Base-by-base conservation (phyloP, 192 early-diverging fungal genomes). In the Dissophora ornata region DNA sequence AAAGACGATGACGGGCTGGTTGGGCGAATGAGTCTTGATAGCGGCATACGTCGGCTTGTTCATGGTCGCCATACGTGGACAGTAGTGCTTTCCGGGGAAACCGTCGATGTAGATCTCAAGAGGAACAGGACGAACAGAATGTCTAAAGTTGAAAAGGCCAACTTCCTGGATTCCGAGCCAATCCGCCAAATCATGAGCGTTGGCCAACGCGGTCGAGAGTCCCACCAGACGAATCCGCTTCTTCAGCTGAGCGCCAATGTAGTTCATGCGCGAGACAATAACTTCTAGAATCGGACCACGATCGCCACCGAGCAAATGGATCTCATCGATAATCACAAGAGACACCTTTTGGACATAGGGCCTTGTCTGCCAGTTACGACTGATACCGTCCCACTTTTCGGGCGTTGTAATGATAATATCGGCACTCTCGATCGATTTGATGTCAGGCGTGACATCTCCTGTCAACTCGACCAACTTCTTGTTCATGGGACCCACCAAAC, bases 321-420 rank as follows among this genome's bases (percentile, higher is more conserved):
- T 98, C 85, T 98, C 98, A 83, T 98, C 98, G 75, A 98, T 97
- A 46, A 99, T 96, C 15, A 99, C 92, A 44, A 93, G 80, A 11
- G 95, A 92, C 24, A 99, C 95, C 40, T 85, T 79, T 40, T 86
- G 89, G 19, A 98, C 96, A 83, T 97, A 98, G 12, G 84, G 88
- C 45, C 97, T 87, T n/a, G 86, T 90, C 56, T 96, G 88, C 91
- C 96, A 98, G 42, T 87, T 91, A 54, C 98, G 91, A 79, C 90
- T 94, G 65, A 99, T 93, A 58, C 96, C 96, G 83, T 99, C 96
- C 96, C 96, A 99, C 68, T 98, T 98, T 70, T 97, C 96, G 0
- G 98, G 97, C 12, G 98, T 99, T 0, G 96, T 98, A 57, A 99
- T 92, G 63, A 98, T 98, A 33, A 99, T 96, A 78, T 99, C 98